These are phyloP conservation scores for Cichorium intybus DNA, from an alignment of 140 eudicot genomes.

Conservation along the genomic window DNA sequence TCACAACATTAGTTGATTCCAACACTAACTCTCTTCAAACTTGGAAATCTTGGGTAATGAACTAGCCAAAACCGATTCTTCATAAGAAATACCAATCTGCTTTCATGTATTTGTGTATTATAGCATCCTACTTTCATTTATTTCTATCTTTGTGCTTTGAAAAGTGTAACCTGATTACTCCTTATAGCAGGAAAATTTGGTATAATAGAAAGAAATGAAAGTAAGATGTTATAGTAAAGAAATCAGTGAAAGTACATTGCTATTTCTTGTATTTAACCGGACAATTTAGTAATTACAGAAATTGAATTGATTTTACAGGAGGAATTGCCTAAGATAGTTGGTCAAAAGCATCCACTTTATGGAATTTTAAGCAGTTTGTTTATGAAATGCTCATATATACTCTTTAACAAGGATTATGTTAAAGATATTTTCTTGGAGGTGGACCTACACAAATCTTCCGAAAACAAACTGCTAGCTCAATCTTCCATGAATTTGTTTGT, in stretches of 20 bases:
- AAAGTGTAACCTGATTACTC: too few relatives aligned
- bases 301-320: constrained; percentile 41
- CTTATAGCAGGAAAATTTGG: too few relatives aligned
- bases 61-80: background rate
- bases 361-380: constrained; percentile 65
- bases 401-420: constrained; percentile 87
- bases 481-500: constrained; percentile 87
- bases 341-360: constrained; percentile 75
- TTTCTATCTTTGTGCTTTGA: too few relatives aligned
- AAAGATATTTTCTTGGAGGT: constrained; percentile 76
- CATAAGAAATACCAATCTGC: background rate
- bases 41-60: constrained; percentile 54
- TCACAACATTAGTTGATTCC: constrained; percentile 65
- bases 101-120: too few relatives aligned
- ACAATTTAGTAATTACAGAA: too few relatives aligned
- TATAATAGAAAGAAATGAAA: too few relatives aligned
- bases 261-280: too few relatives aligned
- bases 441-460: constrained; percentile 56
- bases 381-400: constrained; percentile 82
- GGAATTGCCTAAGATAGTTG: constrained; percentile 69
- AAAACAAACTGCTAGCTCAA: constrained; percentile 42
- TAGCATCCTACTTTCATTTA: background rate
- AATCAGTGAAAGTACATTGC: too few relatives aligned
- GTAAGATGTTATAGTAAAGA: background rate
- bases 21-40: constrained; percentile 54